Conservation (phyloP, 2,329 filamentous ascomycete species). For the Rhynchosporium graminicola region DNA sequence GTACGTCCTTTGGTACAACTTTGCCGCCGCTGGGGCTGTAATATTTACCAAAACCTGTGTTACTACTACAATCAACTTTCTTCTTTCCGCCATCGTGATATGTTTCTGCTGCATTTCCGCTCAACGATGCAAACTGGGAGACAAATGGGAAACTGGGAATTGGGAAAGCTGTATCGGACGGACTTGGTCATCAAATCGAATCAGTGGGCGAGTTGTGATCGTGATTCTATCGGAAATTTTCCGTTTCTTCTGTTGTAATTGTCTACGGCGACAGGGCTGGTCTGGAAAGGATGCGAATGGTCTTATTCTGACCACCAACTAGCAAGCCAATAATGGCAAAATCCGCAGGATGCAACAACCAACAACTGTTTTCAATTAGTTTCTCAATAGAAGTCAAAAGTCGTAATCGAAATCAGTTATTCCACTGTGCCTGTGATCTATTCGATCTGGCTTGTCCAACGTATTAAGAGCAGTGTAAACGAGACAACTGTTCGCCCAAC, state of each 20-base stretch:
- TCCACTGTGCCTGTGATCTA: no score
- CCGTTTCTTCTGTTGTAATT: constrained; percentile 2
- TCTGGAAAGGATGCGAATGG: background rate
- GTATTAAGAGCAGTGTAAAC: no score
- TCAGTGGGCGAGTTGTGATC: constrained; percentile 16
- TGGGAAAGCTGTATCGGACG: constrained; percentile 15
- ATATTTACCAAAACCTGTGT: constrained; percentile 39
- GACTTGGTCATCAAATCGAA: constrained; percentile 13
- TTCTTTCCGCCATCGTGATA: constrained; percentile 5
- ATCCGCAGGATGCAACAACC: constrained; percentile 3
- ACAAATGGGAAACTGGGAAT: background rate
- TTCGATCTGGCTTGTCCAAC: no score
- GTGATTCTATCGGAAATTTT: background rate
- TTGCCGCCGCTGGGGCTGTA: constrained; percentile 32
- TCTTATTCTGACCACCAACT: background rate
- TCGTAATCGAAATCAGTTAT: no score
- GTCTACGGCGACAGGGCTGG: constrained; percentile 5
- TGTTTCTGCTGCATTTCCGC: constrained; percentile 14
- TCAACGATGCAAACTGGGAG: constrained; percentile 7
- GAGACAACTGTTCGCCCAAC: no score
- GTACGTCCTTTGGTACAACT: constrained; percentile 34
- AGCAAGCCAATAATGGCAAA: background rate
- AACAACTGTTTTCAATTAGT: constrained; percentile 20
- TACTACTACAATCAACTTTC: constrained; percentile 34
- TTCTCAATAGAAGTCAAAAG: background rate